Evolutionary conservation across 1,284 basidiomycete species (phyloP).

Genomic region (Fomitopsis betulina): DNA sequence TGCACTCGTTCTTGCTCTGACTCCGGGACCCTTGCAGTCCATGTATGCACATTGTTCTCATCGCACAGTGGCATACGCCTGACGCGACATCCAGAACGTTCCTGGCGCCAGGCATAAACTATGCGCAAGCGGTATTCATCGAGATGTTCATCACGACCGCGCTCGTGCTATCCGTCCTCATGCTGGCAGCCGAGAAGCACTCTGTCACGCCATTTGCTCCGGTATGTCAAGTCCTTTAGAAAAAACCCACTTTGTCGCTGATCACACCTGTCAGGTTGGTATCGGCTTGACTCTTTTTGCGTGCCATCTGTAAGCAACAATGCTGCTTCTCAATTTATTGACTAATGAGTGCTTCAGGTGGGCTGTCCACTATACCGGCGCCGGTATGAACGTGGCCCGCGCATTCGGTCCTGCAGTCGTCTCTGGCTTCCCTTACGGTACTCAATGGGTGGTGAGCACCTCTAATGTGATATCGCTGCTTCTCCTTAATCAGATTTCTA

Average conservation of each 20-base stretch:
- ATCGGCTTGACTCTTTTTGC: conserved; percentile 69
- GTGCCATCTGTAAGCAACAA: conserved; percentile 51
- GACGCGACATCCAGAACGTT: conserved; percentile 34
- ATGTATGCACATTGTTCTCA: conserved; percentile 35
- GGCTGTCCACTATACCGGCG: conserved; percentile 51
- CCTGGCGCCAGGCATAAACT: conserved; percentile 40
- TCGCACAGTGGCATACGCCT: background rate
- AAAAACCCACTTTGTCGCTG: background rate
- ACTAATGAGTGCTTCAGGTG: conserved; percentile 17
- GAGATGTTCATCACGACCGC: conserved; percentile 67
- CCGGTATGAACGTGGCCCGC: conserved; percentile 61
- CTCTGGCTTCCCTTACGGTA: conserved; percentile 40
- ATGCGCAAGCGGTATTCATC: conserved; percentile 62
- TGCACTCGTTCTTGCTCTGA: conserved; percentile 55
- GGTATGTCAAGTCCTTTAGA: conserved; percentile 21
- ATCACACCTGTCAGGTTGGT: conserved; percentile 42
- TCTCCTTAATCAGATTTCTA: conserved; percentile 13
- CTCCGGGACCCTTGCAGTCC: conserved; percentile 54
- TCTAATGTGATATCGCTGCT: background rate
- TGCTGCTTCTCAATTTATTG: background rate
- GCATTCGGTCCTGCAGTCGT: conserved; percentile 68
- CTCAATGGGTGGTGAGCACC: conserved; percentile 51
- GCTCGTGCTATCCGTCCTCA: conserved; percentile 58
- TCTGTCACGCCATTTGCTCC: conserved; percentile 70
- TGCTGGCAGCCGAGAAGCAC: conserved; percentile 70